Evolutionary conservation across 2,329 filamentous ascomycete genomes (phyloP), one percentile per base, ranked within the genome.

Genomic region (Trichocomaceae sp.): DNA sequence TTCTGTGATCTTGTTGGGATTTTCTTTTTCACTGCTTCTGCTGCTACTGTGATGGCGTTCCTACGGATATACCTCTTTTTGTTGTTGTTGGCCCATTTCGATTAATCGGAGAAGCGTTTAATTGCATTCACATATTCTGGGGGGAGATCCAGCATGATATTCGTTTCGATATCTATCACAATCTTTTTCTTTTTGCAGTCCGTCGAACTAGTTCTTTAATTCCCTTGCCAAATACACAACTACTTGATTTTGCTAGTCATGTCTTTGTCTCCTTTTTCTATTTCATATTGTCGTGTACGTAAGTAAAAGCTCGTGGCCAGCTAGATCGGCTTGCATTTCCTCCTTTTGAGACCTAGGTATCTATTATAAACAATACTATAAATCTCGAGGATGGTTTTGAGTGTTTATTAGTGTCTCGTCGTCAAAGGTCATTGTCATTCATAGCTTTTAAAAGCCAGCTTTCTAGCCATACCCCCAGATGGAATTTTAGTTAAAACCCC

Each of bases 1-100:
- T 66, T 76, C 55, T 75, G 47, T 42, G 39, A 42, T 9, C 22
- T 35, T n/a, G n/a, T 26, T 15, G 15, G 19, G 5, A 20, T 19
- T 51, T 29, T 29, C 8, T 9, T 29, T 29, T 29, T 29, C 46
- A 41, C 33, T 5, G 15, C 31, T 49, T 46, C 33, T 5, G 15
- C 31, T 50, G 47, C 17, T 44, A n/a, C 54, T 19, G 20, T 17
- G 35, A 17, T 31, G 54, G 54, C 54, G 54, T 56, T 19, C 33
- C 10, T 47, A 33, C 37, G 50, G 46, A 56, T 48, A 56, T 56
- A 56, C 54, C 54, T 52, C 31, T 47, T 48, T 53, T 22, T 15
- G 13, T 49, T 44, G 10, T 13, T 53, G n/a, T n/a, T n/a, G n/a
- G n/a, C 12, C 47, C 20, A 37, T 47, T 44, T 22, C 17, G 10